phyloP scores from a whole-genome alignment of 73 alveolate species.

The Tetrahymena elliotti region DNA sequence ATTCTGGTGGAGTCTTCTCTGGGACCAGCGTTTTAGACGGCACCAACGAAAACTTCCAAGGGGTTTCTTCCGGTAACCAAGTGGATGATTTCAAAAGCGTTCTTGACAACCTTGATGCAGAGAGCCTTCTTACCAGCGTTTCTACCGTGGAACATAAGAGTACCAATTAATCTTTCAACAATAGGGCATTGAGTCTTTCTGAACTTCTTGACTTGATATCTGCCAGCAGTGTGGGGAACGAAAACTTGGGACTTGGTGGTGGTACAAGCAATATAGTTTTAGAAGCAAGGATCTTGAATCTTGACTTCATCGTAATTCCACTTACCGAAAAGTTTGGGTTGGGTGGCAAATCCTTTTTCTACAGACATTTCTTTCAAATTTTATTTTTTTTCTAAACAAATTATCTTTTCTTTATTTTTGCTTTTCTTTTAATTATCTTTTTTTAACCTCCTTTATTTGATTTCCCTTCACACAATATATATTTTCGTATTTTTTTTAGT shows the following conservation, averaged over 20 bases:
- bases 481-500: neutral
- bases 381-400: neutral
- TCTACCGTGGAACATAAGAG: conserved; percentile 97
- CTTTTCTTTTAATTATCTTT: neutral
- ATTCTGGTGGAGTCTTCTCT: conserved; percentile 99
- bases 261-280: conserved; percentile 77
- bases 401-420: neutral
- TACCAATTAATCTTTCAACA: conserved; percentile 91
- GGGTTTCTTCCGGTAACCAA: conserved; percentile 96
- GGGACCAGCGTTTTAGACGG: conserved; percentile 97
- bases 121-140: conserved; percentile 98
- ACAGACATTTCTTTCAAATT: neutral
- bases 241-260: conserved; percentile 61
- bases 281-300: conserved; percentile 69
- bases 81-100: conserved; percentile 94
- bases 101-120: conserved; percentile 96
- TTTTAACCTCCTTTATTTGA: neutral
- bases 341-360: conserved; percentile 16
- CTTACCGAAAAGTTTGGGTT: conserved; percentile 80
- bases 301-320: conserved; percentile 83
- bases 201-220: conserved; percentile 94
- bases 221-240: conserved; percentile 99
- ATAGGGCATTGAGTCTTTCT: conserved; percentile 98
- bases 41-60: conserved; percentile 87
- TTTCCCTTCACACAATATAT: neutral